phyloP scores from a whole-genome alignment of 768 basidiomycete genomes.

The Suillus bovinus region DNA sequence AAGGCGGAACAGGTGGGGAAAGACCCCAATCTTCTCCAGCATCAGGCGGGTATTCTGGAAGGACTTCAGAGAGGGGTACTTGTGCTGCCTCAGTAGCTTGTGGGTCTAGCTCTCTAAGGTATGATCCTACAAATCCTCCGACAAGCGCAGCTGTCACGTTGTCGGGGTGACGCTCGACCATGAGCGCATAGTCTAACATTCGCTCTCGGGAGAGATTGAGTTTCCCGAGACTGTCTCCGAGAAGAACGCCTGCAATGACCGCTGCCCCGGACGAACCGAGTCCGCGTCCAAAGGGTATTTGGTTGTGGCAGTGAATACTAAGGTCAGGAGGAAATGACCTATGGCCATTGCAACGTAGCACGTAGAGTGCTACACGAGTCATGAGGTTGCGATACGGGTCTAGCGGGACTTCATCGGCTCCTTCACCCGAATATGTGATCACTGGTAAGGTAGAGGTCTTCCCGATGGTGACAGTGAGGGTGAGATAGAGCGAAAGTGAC shows the following conservation, averaged over 20 bases:
- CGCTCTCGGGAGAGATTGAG: constrained; percentile 69
- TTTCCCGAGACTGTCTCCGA: constrained; percentile 81
- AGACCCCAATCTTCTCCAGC: constrained; percentile 91
- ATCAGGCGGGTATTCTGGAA: constrained; percentile 94
- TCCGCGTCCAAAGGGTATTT: constrained; percentile 97
- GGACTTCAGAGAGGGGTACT: constrained; percentile 92
- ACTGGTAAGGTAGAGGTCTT: constrained; percentile 47
- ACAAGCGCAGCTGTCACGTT: constrained; percentile 97
- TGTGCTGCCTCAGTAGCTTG: constrained; percentile 80
- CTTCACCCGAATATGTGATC: constrained; percentile 85
- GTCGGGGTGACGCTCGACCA: constrained; percentile 99
- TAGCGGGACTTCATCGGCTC: constrained; percentile 87
- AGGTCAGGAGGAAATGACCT: constrained; percentile 75
- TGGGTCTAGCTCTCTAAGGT: constrained; percentile 85
- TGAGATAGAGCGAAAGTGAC: constrained; percentile 85
- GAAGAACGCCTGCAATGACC: constrained; percentile 95
- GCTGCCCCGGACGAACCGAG: constrained; percentile 98
- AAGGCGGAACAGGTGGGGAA: constrained; percentile 83
- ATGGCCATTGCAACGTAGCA: constrained; percentile 86
- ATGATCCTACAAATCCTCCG: constrained; percentile 96
- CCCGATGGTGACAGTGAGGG: constrained; percentile 60
- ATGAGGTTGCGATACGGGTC: constrained; percentile 96
- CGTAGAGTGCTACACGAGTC: constrained; percentile 96
- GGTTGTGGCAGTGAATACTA: constrained; percentile 77
- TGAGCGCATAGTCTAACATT: constrained; percentile 92